Evolutionary conservation across 306 rosid genomes (phyloP).

Genomic region (Pyrus betulifolia): DNA sequence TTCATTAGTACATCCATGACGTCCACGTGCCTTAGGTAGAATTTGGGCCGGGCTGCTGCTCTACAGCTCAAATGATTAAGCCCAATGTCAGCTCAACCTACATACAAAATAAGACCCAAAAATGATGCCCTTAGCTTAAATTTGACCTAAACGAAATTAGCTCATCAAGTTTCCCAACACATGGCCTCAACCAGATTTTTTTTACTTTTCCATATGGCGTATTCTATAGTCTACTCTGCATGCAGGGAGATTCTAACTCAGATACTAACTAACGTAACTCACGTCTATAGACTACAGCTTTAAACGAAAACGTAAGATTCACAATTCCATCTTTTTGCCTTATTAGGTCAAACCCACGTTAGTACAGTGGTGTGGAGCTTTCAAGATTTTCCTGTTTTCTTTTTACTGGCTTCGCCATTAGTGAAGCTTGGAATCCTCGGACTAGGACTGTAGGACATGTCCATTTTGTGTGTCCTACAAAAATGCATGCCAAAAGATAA

Average conservation of each 20-base stretch:
- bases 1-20: no score
- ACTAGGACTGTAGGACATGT: background rate
- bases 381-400: background rate
- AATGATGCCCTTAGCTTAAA: no score
- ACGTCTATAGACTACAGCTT: fast-evolving
- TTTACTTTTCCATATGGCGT: background rate
- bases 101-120: no score
- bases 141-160: no score
- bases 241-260: no score
- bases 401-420: background rate
- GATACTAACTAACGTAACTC: no score
- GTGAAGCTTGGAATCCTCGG: no score
- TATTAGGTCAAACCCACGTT: background rate
- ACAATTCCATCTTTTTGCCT: background rate
- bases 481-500: background rate
- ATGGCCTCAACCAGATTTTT: no score
- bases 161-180: no score
- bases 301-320: background rate
- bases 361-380: background rate
- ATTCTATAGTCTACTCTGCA: background rate
- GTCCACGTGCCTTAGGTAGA: background rate
- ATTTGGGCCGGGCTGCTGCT: background rate
- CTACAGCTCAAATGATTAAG: background rate
- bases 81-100: background rate
- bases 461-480: background rate